These are phyloP conservation scores for Metschnikowia santaceciliae DNA, from an alignment of 805 yeast species.

Conservation along the genomic window DNA sequence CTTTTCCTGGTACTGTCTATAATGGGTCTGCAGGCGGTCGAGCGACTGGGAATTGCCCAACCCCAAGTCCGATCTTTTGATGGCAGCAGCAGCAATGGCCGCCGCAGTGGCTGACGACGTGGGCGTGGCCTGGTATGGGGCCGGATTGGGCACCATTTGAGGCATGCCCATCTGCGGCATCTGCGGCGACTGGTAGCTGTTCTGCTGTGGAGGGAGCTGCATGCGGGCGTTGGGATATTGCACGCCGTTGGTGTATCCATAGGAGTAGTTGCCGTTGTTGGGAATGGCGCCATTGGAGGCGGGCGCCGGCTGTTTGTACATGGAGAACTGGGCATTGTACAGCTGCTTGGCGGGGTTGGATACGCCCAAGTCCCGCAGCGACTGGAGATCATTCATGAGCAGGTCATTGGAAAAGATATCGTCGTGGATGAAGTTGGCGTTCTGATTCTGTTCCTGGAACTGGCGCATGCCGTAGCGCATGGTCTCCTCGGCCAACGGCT, in stretches of 20 bases:
- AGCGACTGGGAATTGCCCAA: conserved; percentile 9
- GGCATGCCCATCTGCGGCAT: conserved; percentile 1
- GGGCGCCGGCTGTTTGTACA: conserved; percentile 11
- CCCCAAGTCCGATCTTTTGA: conserved; percentile 12
- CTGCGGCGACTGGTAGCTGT: conserved; percentile 10
- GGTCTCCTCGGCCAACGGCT: conserved; percentile 45
- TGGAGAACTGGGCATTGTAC: conserved; percentile 13
- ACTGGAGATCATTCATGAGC: conserved; percentile 16
- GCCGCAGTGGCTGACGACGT: conserved; percentile 15
- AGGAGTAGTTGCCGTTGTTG: conserved; percentile 9
- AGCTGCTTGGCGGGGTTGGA: conserved; percentile 13
- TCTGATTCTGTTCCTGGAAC: conserved; percentile 37
- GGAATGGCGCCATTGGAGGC: conserved; percentile 1
- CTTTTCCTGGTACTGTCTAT: conserved; percentile 17
- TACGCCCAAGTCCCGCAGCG: conserved; percentile 11
- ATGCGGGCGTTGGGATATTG: conserved; percentile 4
- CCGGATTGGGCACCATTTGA: not conserved
- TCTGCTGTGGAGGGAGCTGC: conserved; percentile 9
- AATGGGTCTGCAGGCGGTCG: conserved; percentile 14
- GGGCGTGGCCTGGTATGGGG: conserved; percentile 2
- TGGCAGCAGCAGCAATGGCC: conserved; percentile 18
- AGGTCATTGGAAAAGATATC: conserved; percentile 24
- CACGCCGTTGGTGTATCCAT: conserved; percentile 3
- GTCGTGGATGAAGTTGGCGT: conserved; percentile 30
- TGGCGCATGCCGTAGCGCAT: conserved; percentile 44